Conservation (phyloP, 1,284 basidiomycete species). For the Trametes hirsuta region DNA sequence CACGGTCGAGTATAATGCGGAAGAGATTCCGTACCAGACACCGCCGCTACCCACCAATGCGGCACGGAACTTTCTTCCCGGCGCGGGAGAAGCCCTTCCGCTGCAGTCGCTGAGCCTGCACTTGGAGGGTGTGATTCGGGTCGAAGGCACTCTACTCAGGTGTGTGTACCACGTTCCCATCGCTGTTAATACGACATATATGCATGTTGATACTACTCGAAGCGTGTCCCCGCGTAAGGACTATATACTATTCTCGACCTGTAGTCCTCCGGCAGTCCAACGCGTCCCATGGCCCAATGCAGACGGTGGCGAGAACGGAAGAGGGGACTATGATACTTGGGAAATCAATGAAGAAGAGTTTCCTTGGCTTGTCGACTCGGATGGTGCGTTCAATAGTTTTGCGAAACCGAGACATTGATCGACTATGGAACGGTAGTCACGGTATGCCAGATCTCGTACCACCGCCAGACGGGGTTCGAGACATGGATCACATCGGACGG, state of each 20-base stretch:
- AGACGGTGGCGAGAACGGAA: conserved; percentile 22
- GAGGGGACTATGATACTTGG: conserved; percentile 69
- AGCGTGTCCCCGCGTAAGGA: conserved; percentile 76
- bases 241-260: conserved; percentile 73
- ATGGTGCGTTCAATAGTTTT: conserved; percentile 49
- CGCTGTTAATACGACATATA: background rate
- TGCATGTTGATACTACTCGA: conserved; percentile 5
- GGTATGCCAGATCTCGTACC: conserved; percentile 59
- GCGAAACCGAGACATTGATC: background rate
- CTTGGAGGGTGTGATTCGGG: conserved; percentile 82
- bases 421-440: conserved; percentile 46
- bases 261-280: conserved; percentile 71
- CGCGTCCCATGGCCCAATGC: conserved; percentile 80
- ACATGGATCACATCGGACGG: conserved; percentile 85
- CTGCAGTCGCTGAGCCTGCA: conserved; percentile 67
- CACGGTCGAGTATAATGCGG: conserved; percentile 62
- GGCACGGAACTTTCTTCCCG: conserved; percentile 70
- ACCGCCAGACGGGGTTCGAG: conserved; percentile 63
- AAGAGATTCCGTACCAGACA: conserved; percentile 58
- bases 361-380: conserved; percentile 70
- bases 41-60: conserved; percentile 56
- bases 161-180: conserved; percentile 33
- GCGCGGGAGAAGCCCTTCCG: conserved; percentile 76
- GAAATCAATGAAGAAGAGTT: conserved; percentile 69
- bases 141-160: conserved; percentile 78